phyloP scores from a whole-genome alignment of 129 eudicot species.

The Oenanthe sinensis region DNA sequence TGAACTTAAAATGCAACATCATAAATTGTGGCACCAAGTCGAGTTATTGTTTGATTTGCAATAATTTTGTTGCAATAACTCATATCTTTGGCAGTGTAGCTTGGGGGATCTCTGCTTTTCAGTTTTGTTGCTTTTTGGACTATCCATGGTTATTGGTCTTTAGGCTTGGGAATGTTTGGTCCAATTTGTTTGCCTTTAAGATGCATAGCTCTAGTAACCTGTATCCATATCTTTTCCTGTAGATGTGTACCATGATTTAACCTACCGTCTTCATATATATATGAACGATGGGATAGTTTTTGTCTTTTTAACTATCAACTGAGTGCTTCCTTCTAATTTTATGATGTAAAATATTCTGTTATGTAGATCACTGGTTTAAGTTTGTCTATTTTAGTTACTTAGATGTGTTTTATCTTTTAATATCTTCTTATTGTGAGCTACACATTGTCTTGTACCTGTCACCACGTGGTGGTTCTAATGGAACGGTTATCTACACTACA shows the following conservation, averaged over 20 bases:
- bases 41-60: background rate
- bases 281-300: background rate
- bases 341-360: background rate
- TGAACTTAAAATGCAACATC: background rate
- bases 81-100: no score
- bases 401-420: background rate
- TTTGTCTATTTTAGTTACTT: background rate
- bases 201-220: background rate
- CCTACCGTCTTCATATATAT: background rate
- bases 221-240: background rate
- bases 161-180: background rate
- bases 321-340: background rate
- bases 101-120: background rate
- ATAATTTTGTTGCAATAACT: background rate
- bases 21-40: background rate
- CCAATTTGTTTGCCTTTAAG: background rate
- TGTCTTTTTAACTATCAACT: background rate
- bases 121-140: background rate
- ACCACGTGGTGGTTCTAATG: background rate
- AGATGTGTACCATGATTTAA: background rate
- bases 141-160: background rate
- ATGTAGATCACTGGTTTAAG: background rate
- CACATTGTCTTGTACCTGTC: no score
- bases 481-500: background rate
- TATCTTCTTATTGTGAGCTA: background rate